A percentile compares a stretch with the other conserved stretches of the same genome.
phyloP scores from a whole-genome alignment of 495 filamentous ascomycete genomes.

The Clavariopsis aquatica region DNA sequence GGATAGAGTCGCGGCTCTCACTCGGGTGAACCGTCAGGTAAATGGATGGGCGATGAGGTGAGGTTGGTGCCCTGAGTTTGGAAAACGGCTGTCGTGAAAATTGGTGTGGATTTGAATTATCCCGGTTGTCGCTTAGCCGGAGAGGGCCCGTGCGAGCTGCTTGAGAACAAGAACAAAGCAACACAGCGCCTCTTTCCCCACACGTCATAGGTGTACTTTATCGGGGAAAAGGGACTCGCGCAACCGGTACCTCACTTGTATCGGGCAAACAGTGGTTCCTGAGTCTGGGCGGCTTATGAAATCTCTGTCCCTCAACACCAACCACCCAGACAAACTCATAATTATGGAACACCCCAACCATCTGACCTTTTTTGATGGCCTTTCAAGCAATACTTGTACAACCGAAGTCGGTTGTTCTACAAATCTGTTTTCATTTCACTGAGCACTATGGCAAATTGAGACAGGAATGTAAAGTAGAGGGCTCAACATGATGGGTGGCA shows the following conservation, averaged over 20 bases:
- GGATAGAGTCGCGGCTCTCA: constrained; percentile 35
- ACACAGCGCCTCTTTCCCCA: neutral
- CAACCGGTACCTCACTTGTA: neutral
- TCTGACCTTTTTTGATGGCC: too few relatives aligned
- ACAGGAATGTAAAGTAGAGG: too few relatives aligned
- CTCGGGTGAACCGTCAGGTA: neutral
- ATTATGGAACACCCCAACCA: too few relatives aligned
- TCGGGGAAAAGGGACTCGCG: neutral
- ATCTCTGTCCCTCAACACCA: neutral
- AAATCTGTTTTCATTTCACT: too few relatives aligned
- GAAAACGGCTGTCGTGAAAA: constrained; percentile 24
- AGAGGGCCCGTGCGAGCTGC: neutral
- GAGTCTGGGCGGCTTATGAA: neutral
- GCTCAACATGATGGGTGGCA: too few relatives aligned
- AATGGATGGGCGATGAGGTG: constrained; percentile 18
- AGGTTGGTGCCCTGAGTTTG: constrained; percentile 18
- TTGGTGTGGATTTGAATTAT: neutral
- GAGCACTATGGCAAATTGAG: too few relatives aligned
- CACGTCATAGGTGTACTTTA: neutral
- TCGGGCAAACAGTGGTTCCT: neutral
- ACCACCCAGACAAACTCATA: too few relatives aligned
- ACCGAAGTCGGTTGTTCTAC: too few relatives aligned
- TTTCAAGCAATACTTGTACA: too few relatives aligned
- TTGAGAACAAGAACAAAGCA: neutral
- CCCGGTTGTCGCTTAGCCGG: constrained; percentile 18